These are phyloP conservation scores for Bombardia bombarda DNA, from an alignment of 495 filamentous ascomycete genomes.

Conservation along the genomic window DNA sequence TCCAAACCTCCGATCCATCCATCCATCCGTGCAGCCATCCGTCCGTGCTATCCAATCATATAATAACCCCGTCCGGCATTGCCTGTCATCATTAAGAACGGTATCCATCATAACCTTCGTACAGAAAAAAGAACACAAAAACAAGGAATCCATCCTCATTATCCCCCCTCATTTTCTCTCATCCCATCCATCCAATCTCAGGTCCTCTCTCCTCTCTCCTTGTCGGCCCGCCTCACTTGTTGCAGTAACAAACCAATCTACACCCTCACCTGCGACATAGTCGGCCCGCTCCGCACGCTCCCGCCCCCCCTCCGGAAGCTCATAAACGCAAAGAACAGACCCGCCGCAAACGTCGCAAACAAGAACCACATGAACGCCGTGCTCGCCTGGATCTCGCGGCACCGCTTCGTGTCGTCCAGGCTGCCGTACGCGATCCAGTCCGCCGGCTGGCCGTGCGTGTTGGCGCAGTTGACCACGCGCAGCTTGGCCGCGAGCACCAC, in stretches of 20 bases:
- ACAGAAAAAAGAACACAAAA: slow-evolving; percentile 1
- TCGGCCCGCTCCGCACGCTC: slow-evolving; percentile 31
- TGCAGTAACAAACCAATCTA: slow-evolving; percentile 15
- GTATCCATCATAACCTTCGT: slow-evolving; percentile 10
- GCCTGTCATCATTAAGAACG: no score
- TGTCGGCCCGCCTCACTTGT: no score
- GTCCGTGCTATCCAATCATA: no score
- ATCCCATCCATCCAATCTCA: background rate
- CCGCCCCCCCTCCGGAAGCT: slow-evolving; percentile 33
- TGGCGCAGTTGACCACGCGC: slow-evolving; percentile 31
- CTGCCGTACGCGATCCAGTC: slow-evolving; percentile 43
- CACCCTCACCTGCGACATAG: slow-evolving; percentile 41
- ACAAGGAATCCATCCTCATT: background rate
- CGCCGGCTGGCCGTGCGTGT: slow-evolving; percentile 7
- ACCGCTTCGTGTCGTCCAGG: slow-evolving; percentile 33
- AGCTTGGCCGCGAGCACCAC: slow-evolving; percentile 42
- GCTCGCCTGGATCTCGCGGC: slow-evolving; percentile 42
- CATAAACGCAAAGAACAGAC: slow-evolving; percentile 24
- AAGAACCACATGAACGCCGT: slow-evolving; percentile 44
- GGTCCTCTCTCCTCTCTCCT: no score
- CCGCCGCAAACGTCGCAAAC: slow-evolving; percentile 28
- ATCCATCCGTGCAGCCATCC: no score
- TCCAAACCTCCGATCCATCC: no score
- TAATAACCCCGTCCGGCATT: no score
- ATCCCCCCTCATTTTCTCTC: background rate